Base-by-base conservation (phyloP, 352 stramenopile species). In the Phytophthora hybrid region DNA sequence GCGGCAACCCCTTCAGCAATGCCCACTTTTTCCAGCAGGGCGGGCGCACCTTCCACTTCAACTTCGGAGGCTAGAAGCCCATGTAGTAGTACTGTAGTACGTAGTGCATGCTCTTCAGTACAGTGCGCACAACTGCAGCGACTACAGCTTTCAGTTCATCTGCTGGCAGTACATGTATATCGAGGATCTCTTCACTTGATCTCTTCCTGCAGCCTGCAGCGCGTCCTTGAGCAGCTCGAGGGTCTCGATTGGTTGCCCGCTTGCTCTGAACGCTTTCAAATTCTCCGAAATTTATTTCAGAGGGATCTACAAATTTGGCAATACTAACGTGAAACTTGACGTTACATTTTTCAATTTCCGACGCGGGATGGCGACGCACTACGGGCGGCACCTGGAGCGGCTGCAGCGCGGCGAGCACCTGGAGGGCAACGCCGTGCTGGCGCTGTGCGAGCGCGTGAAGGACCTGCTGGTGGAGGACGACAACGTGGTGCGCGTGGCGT, bases 1-100 rank as follows among this genome's bases (percentile, higher is more conserved):
- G 75, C 66, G 88, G 87, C 41, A 82, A 84, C 54, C 84, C 87
- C 18, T 94, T 94, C 37, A 78, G 59, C 51, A 80, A 85, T 60
- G 74, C 78, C 19, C 80, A 93, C 54, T 91, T 92, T 65, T 95
- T 95, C 74, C 84, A 93, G 73, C 88, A 91, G 55, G 85, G 88
- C 21, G 85, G 85, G 1, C 81, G 81, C 66, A 90, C 83, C 51
- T 95, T 95, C 83, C 85, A 91, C 57, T 95, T 95, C 73, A 93
- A 91, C 65, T 93, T 92, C 56, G 71, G 77, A 72, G 70, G 69
- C 19, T 81, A 80, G 73, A 64, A 34, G 7, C n/a, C 55, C 66
- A 19, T 19, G 58, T 26, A 26, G 23, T 26, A 26, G 23, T 26
- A 26, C 23, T 26, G 23, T 26, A 26, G 23, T 26, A 26, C 23